Percentiles rank a stretch among this genome's conserved stretches.
Evolutionary conservation across 768 basidiomycete genomes (phyloP).

Genomic region (Suillus plorans): DNA sequence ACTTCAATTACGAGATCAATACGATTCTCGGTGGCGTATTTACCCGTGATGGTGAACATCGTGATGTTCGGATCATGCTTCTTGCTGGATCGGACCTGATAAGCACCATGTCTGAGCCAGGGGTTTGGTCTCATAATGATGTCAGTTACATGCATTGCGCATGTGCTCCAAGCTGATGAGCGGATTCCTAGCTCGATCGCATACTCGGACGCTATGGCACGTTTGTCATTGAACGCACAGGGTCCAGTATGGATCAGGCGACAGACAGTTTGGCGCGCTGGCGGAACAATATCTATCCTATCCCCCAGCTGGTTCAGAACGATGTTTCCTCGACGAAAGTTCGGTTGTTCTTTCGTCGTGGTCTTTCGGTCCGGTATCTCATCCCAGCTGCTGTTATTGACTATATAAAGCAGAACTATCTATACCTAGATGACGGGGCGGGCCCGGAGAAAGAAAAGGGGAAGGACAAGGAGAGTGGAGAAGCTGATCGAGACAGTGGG

Average conservation of each 20-base stretch:
- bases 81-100: conserved; percentile 98
- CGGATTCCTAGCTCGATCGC: conserved; percentile 75
- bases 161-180: not conserved
- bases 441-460: conserved; percentile 37
- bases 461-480: conserved; percentile 32
- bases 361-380: conserved; percentile 85
- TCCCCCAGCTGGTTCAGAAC: conserved; percentile 94
- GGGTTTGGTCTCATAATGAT: conserved; percentile 94
- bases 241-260: conserved; percentile 86
- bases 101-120: conserved; percentile 96
- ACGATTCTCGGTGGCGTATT: conserved; percentile 75
- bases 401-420: conserved; percentile 85
- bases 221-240: conserved; percentile 93
- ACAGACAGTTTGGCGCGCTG: conserved; percentile 71
- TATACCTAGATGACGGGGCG: conserved; percentile 66
- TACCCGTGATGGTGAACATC: conserved; percentile 71
- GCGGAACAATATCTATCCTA: conserved; percentile 86
- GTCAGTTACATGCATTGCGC: conserved; percentile 47
- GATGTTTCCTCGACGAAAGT: conserved; percentile 97
- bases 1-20: conserved; percentile 96
- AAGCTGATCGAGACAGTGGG: not conserved
- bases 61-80: conserved; percentile 83
- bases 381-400: conserved; percentile 89
- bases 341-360: conserved; percentile 74
- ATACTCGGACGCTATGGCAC: conserved; percentile 94